phyloP scores from a whole-genome alignment of 345 rosid species.

The Sonneratia caseolaris region DNA sequence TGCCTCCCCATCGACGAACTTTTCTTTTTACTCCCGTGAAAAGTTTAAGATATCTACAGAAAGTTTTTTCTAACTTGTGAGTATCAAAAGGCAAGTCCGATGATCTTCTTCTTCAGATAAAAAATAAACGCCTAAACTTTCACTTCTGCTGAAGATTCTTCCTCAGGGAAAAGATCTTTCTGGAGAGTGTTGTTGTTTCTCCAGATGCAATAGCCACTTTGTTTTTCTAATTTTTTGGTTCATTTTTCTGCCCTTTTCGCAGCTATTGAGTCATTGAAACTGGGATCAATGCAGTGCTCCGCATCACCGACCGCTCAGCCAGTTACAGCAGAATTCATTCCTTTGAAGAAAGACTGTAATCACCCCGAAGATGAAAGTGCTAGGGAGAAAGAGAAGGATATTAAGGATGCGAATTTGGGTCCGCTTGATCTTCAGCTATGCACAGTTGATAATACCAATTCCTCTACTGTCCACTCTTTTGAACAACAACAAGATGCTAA shows the following conservation, averaged over 20 bases:
- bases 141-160: no score
- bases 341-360: constrained; percentile 30
- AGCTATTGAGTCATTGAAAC: constrained; percentile 55
- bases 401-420: constrained; percentile 55
- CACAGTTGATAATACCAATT: constrained; percentile 28
- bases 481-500: constrained; percentile 28
- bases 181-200: no score
- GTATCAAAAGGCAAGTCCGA: not conserved
- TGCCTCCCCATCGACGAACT: not conserved
- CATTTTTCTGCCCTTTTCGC: constrained; percentile 13
- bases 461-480: constrained; percentile 8
- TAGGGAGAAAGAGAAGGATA: constrained; percentile 29
- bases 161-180: no score
- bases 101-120: not conserved
- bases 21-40: no score
- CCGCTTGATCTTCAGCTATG: constrained; percentile 68
- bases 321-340: constrained; percentile 68
- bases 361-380: constrained; percentile 17
- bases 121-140: no score
- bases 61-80: not conserved
- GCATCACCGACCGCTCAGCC: constrained; percentile 22
- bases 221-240: no score
- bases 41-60: no score
- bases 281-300: constrained; percentile 38
- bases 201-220: no score